A percentile compares a stretch with the other conserved stretches of the same genome.
These are phyloP conservation scores for Fraxinus angustifolia DNA, from an alignment of 305 asterid genomes.

Conservation along the genomic window DNA sequence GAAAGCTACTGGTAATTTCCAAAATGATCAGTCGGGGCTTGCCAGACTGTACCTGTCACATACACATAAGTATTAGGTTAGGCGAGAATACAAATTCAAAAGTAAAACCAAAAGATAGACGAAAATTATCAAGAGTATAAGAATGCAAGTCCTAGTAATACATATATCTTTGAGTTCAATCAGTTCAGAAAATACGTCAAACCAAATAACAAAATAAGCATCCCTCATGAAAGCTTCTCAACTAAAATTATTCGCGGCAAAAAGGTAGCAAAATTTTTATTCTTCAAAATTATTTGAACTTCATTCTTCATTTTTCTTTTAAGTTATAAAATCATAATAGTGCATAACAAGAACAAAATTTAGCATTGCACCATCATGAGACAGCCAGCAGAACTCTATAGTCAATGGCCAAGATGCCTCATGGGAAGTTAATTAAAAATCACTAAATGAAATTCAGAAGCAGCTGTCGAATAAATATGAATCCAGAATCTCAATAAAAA, in stretches of 20 bases:
- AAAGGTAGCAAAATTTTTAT: neutral
- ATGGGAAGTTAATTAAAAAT: neutral
- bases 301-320: neutral
- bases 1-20: conserved; percentile 30
- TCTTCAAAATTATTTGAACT: neutral
- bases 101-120: neutral
- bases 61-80: conserved; percentile 32
- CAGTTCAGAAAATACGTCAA: neutral
- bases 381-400: neutral
- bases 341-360: neutral
- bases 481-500: neutral
- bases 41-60: conserved; percentile 23
- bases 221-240: neutral
- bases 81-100: neutral
- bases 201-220: neutral
- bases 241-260: neutral
- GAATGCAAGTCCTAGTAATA: neutral
- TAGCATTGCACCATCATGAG: neutral
- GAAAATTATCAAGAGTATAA: neutral
- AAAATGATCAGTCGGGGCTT: conserved; percentile 19
- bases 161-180: neutral
- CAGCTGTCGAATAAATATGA: neutral
- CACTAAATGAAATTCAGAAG: neutral
- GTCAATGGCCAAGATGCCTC: neutral
- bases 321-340: neutral